Base-by-base conservation (phyloP, 2,329 filamentous ascomycete genomes). In the Claviceps humidiphila region DNA sequence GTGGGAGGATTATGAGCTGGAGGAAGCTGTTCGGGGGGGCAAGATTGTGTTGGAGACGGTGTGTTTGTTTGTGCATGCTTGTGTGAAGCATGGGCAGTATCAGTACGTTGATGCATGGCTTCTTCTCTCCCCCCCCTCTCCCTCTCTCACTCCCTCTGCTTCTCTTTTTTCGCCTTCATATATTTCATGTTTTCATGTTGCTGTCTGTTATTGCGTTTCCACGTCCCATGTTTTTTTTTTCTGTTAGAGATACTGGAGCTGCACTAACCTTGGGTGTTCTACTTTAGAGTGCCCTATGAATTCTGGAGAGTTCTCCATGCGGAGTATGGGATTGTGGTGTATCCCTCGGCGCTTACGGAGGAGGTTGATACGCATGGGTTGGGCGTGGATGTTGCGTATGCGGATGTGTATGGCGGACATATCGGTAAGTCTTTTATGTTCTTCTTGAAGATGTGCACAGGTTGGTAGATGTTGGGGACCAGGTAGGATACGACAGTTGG, bases 301-400 rank as follows among this genome's bases (percentile, higher is more conserved):
- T 70, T 70, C 50, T 70, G 68, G 68, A 57, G 63, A 26, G 59
- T 69, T 7, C 59, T 70, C 14, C 66, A 69, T 38, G 54, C 60
- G 6, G 67, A 70, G 49, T 70, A 68, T 30, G 68, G 68, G 41
- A 70, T 70, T 44, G 57, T 70, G n/a, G 64, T 70, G 22, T 70
- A 69, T 50, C 68, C 68, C 2, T 68, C 67, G 1, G 68, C 68
- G 4, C 57, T 70, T 52, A 67, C 63, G 9, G 68, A 70, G 52
- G 59, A 65, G 7, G 57, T 70, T 26, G 63, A 66, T 24, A 53
- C 65, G 9, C 58, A 57, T 7, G 67, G 65, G 0, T 47, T 70
- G 40, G 64, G 60, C 1, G 55, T 60, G 2, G 65, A 68, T 7
- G 58, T 64, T 2, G 69, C 67, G 1, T 70, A 67, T 55, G 66